A percentile compares a stretch with the other conserved stretches of the same genome.
Evolutionary conservation across 768 basidiomycete species (phyloP).

Genomic region (Tephrocybe rancida): DNA sequence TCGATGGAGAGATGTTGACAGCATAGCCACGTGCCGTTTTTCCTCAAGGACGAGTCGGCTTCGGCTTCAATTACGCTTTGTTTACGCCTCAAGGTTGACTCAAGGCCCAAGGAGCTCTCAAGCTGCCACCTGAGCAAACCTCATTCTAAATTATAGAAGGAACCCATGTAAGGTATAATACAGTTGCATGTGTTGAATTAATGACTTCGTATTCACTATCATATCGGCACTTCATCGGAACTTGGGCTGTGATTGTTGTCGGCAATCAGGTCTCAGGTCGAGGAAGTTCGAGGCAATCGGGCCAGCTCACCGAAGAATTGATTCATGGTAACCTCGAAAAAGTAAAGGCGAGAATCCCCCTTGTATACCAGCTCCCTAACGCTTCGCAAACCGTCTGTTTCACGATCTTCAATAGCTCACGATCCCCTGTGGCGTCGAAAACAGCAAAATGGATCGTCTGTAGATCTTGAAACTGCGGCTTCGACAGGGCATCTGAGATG

Average conservation of each 20-base stretch:
- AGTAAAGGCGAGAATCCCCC: slow-evolving; percentile 9
- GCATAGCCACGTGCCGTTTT: slow-evolving; percentile 3
- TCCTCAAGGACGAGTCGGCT: not conserved
- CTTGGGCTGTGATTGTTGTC: too few species aligned
- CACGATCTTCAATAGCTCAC: slow-evolving; percentile 13
- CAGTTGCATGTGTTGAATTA: too few species aligned
- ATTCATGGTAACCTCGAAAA: not conserved
- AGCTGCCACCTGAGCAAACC: not conserved
- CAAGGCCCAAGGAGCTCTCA: too few species aligned
- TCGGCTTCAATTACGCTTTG: too few species aligned
- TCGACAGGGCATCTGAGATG: slow-evolving; percentile 20
- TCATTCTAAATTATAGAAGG: too few species aligned
- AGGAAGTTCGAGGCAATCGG: too few species aligned
- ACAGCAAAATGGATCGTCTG: slow-evolving; percentile 29
- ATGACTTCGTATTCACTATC: too few species aligned
- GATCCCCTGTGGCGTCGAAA: slow-evolving; percentile 21
- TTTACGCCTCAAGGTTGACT: too few species aligned
- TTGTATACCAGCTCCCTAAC: slow-evolving; percentile 8
- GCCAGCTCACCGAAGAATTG: too few species aligned
- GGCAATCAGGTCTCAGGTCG: too few species aligned
- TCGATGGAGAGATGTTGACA: not conserved
- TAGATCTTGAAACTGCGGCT: slow-evolving; percentile 22
- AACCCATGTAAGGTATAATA: too few species aligned
- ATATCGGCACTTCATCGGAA: too few species aligned
- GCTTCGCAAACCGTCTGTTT: slow-evolving; percentile 15